Conservation (phyloP, 148 eudicot species). For the Agrostemma githago region DNA sequence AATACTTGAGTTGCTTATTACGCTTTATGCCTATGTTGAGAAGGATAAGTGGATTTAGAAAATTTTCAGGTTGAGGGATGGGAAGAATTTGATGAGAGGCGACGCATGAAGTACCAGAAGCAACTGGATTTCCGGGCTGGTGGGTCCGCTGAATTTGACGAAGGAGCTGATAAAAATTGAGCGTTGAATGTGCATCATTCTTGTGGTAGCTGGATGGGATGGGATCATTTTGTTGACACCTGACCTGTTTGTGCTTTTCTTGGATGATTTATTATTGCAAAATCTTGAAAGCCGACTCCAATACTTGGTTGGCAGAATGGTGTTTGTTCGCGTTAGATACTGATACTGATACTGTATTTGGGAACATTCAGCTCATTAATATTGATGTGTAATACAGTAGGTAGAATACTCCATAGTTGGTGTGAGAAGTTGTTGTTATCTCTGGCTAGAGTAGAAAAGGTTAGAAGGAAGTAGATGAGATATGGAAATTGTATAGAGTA, state of each 20-base stretch:
- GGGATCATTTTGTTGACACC: not conserved
- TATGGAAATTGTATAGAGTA: too few relatives aligned
- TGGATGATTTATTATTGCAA: not conserved
- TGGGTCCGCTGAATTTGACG: slow-evolving; percentile 71
- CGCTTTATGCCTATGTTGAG: not conserved
- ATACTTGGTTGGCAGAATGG: not conserved
- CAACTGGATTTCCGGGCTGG: slow-evolving; percentile 79
- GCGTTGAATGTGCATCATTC: not conserved
- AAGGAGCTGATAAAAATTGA: slow-evolving; percentile 90
- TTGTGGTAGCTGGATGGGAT: not conserved
- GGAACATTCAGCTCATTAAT: not conserved
- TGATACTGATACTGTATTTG: slow-evolving; percentile 11
- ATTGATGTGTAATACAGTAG: too few relatives aligned
- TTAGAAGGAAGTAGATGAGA: too few relatives aligned
- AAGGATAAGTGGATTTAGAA: not conserved
- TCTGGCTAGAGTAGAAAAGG: too few relatives aligned
- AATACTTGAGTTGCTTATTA: slow-evolving; percentile 7
- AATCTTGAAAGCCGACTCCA: not conserved
- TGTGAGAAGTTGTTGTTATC: too few relatives aligned
- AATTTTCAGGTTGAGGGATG: slow-evolving; percentile 73
- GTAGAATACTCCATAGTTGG: too few relatives aligned
- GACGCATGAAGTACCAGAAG: slow-evolving; percentile 71
- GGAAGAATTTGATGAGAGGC: slow-evolving; percentile 78
- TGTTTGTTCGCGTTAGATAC: not conserved
- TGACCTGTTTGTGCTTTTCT: not conserved